phyloP scores from a whole-genome alignment of 2,329 filamentous ascomycete genomes.

The Pseudopithomyces maydicus region DNA sequence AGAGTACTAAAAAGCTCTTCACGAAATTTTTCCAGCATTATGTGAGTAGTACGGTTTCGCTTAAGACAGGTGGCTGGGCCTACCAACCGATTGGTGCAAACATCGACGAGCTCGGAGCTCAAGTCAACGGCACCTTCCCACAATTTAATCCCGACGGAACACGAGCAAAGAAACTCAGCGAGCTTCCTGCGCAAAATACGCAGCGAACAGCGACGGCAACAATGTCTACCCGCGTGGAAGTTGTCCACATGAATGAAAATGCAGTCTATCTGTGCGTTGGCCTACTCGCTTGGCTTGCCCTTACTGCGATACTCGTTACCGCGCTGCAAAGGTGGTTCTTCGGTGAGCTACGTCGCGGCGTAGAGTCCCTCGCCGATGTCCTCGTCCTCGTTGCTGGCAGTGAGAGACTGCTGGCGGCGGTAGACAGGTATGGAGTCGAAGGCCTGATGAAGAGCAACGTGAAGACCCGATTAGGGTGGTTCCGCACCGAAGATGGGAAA shows the following conservation, averaged over 20 bases:
- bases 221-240: constrained; percentile 9
- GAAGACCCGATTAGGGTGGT: constrained; percentile 14
- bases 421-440: constrained; percentile 12
- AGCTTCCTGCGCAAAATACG: constrained; percentile 6
- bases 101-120: constrained; percentile 11
- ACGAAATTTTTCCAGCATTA: constrained; percentile 40
- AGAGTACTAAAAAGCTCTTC: constrained; percentile 25
- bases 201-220: constrained; percentile 5
- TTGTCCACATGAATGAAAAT: constrained; percentile 12
- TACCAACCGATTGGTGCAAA: constrained; percentile 30
- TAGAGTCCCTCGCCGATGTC: constrained; percentile 15
- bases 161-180: neutral
- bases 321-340: constrained; percentile 9
- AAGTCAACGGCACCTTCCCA: neutral
- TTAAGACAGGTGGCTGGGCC: constrained; percentile 25
- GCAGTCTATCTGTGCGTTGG: constrained; percentile 4
- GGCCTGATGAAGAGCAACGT: constrained; percentile 5
- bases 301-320: constrained; percentile 7
- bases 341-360: constrained; percentile 1
- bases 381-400: constrained; percentile 15
- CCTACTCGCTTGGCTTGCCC: constrained; percentile 10
- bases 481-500: constrained; percentile 10
- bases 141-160: constrained; percentile 7
- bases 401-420: constrained; percentile 10
- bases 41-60: constrained; percentile 23